These are phyloP conservation scores for Brassica nigra DNA, from an alignment of 345 rosid genomes.

Conservation along the genomic window DNA sequence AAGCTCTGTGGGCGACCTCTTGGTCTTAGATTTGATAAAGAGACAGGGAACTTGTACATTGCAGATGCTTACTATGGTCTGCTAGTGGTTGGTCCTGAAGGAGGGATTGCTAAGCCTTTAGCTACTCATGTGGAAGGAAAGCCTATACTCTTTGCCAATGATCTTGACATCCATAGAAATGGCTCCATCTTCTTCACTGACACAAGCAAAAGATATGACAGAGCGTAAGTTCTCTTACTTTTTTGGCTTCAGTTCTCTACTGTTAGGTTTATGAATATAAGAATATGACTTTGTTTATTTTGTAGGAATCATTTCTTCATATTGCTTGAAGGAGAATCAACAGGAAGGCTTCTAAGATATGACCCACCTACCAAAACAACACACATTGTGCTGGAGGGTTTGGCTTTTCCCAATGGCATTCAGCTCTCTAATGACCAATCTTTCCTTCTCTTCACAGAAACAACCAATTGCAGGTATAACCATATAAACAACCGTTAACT, in stretches of 20 bases:
- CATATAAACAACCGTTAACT: background rate
- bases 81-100: conserved; percentile 79
- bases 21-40: conserved; percentile 74
- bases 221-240: conserved; percentile 92
- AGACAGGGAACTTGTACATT: conserved; percentile 67
- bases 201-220: conserved; percentile 84
- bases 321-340: conserved; percentile 89
- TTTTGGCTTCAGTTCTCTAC: too few species aligned
- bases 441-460: conserved; percentile 85
- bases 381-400: conserved; percentile 73
- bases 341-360: conserved; percentile 89
- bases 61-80: conserved; percentile 97
- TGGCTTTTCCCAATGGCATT: conserved; percentile 95
- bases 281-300: conserved; percentile 3
- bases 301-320: conserved; percentile 87
- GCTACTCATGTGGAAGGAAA: conserved; percentile 67
- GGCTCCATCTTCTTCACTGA: conserved; percentile 97
- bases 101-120: conserved; percentile 78
- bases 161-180: conserved; percentile 77
- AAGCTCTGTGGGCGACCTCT: conserved; percentile 83
- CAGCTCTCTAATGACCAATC: conserved; percentile 78
- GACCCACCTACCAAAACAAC: conserved; percentile 80
- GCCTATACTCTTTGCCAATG: conserved; percentile 88
- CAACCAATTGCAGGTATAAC: conserved; percentile 87
- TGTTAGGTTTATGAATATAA: background rate